A percentile compares a stretch with the other conserved stretches of the same genome.
These are phyloP conservation scores for Dactylonectria estremocensis DNA, from an alignment of 2,329 filamentous ascomycete species.

Conservation along the genomic window DNA sequence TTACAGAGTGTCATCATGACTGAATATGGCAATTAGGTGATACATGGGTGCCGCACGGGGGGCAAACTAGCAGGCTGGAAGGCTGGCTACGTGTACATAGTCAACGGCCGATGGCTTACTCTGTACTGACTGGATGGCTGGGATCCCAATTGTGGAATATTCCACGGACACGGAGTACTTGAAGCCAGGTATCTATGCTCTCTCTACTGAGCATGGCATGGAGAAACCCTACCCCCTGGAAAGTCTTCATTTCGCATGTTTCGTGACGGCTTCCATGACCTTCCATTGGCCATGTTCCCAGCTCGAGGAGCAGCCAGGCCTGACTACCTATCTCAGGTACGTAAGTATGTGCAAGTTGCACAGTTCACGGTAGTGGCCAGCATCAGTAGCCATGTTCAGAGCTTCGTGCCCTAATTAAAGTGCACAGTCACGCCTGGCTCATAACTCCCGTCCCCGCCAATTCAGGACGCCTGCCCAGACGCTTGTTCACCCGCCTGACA, in stretches of 20 bases:
- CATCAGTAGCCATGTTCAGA: not conserved
- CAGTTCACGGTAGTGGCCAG: too few species aligned
- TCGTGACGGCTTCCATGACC: slow-evolving; percentile 6
- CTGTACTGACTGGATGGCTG: not conserved
- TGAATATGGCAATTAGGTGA: too few species aligned
- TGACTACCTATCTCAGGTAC: too few species aligned
- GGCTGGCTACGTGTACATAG: too few species aligned
- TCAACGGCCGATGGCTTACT: not conserved
- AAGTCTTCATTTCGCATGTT: slow-evolving; percentile 26
- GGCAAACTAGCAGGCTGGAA: too few species aligned
- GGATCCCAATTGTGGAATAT: slow-evolving; percentile 5
- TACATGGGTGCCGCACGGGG: too few species aligned
- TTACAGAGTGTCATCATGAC: too few species aligned
- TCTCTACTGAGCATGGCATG: slow-evolving; percentile 18
- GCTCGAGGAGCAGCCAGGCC: not conserved
- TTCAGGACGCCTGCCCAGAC: slow-evolving; percentile 6
- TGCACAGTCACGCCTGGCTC: not conserved
- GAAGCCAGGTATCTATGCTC: slow-evolving; percentile 12
- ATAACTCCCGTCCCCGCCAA: not conserved
- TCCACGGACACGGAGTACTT: slow-evolving; percentile 2
- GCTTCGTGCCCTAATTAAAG: not conserved
- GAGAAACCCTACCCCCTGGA: slow-evolving; percentile 19
- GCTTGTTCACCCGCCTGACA: not conserved
- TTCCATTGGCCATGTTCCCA: slow-evolving; percentile 5
- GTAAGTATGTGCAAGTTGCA: too few species aligned